Base-by-base conservation (phyloP, 139 green algal species). In the Micractinium conductrix region DNA sequence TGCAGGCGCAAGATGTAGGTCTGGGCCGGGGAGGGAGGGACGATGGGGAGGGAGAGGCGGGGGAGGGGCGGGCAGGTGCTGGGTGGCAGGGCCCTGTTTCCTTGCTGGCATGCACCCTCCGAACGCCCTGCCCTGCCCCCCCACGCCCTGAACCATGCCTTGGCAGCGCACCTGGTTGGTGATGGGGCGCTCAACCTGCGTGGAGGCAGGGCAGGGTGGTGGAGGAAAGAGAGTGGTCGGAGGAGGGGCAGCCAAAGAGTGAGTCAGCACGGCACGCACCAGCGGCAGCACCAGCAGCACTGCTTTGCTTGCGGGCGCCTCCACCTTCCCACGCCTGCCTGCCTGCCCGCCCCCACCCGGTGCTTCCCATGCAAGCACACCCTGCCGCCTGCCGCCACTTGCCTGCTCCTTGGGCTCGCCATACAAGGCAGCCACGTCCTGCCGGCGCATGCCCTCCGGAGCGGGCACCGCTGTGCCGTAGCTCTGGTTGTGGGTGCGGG, bases 1-100 rank as follows among this genome's bases (percentile, higher is more conserved):
- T 86, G 76, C 26, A 87, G 65, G 22, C 70, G 68, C 21, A 81
- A 50, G 48, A 85, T 85, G 79, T 85, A 85, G 45, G 79, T 85
- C 55, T 60, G n/a, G n/a, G n/a, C n/a, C n/a, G n/a, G n/a, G n/a
- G n/a, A n/a, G n/a, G n/a, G n/a, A n/a, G n/a, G n/a, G n/a, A n/a
- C n/a, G n/a, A n/a, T n/a, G n/a, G n/a, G n/a, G n/a, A n/a, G n/a
- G n/a, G n/a, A n/a, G n/a, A n/a, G n/a, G n/a, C n/a, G n/a, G n/a
- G n/a, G n/a, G n/a, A n/a, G n/a, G n/a, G n/a, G n/a, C n/a, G n/a
- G n/a, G n/a, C n/a, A n/a, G n/a, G n/a, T n/a, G n/a, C n/a, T n/a
- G n/a, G n/a, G n/a, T n/a, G n/a, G n/a, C n/a, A n/a, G n/a, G n/a
- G n/a, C n/a, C n/a, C n/a, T n/a, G n/a, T n/a, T n/a, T n/a, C n/a